These are phyloP conservation scores for Syzygium malaccense DNA, from an alignment of 441 rosid genomes.

Conservation along the genomic window DNA sequence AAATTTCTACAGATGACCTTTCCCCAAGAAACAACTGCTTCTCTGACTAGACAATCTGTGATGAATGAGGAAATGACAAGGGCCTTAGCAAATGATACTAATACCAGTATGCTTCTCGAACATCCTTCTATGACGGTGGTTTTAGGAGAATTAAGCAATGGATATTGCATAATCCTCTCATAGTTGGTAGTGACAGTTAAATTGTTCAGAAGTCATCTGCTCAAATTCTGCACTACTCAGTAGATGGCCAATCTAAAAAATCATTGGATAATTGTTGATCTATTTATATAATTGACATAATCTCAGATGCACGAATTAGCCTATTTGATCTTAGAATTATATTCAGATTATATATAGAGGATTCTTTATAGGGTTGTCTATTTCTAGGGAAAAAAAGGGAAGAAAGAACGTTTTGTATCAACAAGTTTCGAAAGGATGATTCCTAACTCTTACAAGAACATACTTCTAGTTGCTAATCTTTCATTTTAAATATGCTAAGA, in stretches of 20 bases:
- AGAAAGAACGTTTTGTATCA: neutral
- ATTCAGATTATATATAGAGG: neutral
- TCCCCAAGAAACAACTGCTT: neutral
- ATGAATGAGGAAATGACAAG: neutral
- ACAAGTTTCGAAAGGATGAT: neutral
- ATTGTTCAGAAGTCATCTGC: neutral
- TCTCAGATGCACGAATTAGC: neutral
- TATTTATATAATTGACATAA: neutral
- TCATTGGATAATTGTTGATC: neutral
- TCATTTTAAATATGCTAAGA: neutral
- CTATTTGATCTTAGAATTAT: neutral
- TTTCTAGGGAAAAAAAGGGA: neutral
- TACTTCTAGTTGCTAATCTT: neutral
- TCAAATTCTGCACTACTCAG: neutral
- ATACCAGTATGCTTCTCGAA: neutral
- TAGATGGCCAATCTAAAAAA: neutral
- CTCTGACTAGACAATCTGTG: neutral
- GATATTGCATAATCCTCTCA: neutral
- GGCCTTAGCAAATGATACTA: neutral
- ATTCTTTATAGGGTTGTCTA: neutral
- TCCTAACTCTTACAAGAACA: neutral
- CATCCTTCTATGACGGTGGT: neutral
- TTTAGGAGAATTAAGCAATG: neutral
- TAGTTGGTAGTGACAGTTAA: neutral
- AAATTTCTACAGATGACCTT: neutral